These are phyloP conservation scores for Calocera cornea DNA, from an alignment of 768 basidiomycete species.

Conservation along the genomic window DNA sequence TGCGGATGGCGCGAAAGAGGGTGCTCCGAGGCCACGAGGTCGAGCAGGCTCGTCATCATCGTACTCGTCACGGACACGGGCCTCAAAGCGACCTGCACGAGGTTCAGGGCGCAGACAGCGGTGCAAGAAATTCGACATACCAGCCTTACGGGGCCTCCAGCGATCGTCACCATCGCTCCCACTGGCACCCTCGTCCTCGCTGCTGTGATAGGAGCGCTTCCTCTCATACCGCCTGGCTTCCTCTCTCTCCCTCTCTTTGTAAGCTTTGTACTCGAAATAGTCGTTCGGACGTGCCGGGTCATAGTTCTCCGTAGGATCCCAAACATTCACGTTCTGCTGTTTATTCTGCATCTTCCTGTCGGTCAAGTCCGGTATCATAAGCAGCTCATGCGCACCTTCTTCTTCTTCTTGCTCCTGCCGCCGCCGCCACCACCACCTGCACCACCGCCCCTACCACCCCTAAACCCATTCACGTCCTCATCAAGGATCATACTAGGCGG, in stretches of 20 bases:
- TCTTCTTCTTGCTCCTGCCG: conserved; percentile 42
- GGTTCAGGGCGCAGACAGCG: conserved; percentile 3
- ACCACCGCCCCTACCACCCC: conserved; percentile 29
- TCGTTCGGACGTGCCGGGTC: conserved; percentile 77
- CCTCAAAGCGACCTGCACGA: conserved; percentile 9
- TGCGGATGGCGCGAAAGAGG: neutral
- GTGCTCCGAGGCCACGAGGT: conserved; percentile 20
- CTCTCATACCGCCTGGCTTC: conserved; percentile 34
- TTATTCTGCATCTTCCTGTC: neutral
- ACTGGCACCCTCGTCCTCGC: conserved; percentile 21
- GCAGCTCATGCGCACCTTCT: conserved; percentile 38
- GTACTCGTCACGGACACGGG: conserved; percentile 33
- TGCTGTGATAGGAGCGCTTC: conserved; percentile 22
- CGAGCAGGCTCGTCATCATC: conserved; percentile 35
- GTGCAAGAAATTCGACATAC: conserved; percentile 27
- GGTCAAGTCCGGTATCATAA: conserved; percentile 1
- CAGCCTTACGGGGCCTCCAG: conserved; percentile 47
- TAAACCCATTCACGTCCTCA: conserved; percentile 75
- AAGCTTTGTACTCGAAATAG: conserved; percentile 75
- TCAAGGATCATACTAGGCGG: conserved; percentile 84
- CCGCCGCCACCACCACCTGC: conserved; percentile 41
- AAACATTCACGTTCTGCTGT: conserved; percentile 25
- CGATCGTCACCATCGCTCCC: conserved; percentile 28
- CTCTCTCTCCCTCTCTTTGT: conserved; percentile 62
- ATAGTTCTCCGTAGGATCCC: conserved; percentile 72